Evolutionary conservation across 768 basidiomycete genomes (phyloP).

Genomic region (Russula dissimulans): DNA sequence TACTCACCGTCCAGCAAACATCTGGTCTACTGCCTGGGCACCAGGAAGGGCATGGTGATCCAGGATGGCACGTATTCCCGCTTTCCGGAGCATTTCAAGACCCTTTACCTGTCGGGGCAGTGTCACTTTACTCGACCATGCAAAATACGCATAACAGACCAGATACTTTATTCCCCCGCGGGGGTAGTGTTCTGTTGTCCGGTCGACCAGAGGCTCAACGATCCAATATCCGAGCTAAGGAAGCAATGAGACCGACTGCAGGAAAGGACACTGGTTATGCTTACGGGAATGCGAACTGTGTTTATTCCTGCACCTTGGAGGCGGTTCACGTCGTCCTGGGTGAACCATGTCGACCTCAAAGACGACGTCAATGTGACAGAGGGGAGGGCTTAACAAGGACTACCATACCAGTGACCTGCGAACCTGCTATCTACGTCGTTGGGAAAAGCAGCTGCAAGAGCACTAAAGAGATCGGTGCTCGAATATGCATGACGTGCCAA

Average conservation of each 20-base stretch:
- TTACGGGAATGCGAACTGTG: constrained; percentile 66
- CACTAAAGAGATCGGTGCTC: constrained; percentile 29
- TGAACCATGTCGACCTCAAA: constrained; percentile 63
- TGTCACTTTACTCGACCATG: not conserved
- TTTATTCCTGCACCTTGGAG: constrained; percentile 53
- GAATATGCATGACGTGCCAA: constrained; percentile 30
- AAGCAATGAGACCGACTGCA: not conserved
- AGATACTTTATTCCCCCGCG: constrained; percentile 60
- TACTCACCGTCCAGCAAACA: constrained; percentile 59
- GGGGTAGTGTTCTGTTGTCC: constrained; percentile 51
- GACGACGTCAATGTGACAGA: not conserved
- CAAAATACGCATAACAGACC: constrained; percentile 27
- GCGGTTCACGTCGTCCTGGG: constrained; percentile 46
- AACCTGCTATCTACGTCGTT: constrained; percentile 45
- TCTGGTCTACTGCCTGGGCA: constrained; percentile 48
- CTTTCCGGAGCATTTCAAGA: constrained; percentile 45
- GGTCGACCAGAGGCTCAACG: constrained; percentile 60
- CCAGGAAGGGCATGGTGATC: constrained; percentile 68
- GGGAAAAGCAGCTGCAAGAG: constrained; percentile 52
- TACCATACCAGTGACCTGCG: constrained; percentile 49
- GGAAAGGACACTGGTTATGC: constrained; percentile 17
- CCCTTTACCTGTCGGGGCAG: constrained; percentile 44
- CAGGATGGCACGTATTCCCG: constrained; percentile 58
- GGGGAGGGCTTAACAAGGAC: not conserved
- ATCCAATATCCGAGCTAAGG: constrained; percentile 75